Base-by-base conservation (phyloP, 306 rosid genomes). In the Cicer yamashitae region DNA sequence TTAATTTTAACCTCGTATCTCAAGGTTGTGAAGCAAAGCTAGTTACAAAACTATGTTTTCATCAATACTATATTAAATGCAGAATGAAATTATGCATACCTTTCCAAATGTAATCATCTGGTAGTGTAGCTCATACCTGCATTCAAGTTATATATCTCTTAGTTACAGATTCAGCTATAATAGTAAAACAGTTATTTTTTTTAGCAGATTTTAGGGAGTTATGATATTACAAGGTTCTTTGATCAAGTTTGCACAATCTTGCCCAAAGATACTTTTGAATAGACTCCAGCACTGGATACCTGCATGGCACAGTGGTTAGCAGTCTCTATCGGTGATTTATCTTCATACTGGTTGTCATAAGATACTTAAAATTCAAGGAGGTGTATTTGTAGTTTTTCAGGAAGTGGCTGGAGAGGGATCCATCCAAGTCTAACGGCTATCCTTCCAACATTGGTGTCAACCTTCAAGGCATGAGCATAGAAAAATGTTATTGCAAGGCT, bases 371-470 rank as follows among this genome's bases (percentile, higher is more conserved):
- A 38, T 84, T 94, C 93, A 63, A 94, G 93, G 73, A 90, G 96
- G 82, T 91, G 98, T 70, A 94, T 47, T 43, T 94, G 98, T 64
- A 94, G 89, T 38, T 90, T 68, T 86, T 91, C 98, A 6, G 98
- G 98, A 76, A 94, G 88, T 20, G 98, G 97, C 77, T 85, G 94
- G 79, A 94, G 91, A 51, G 98, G 98, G 47, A 94, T 96, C 98
- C 98, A 94, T 74, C 98, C 97, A 30, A 94, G 96, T 77, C 98
- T 86, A 73, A 94, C 98, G 7, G 97, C 98, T 82, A 94, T 91
- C 80, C 97, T 90, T 89, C 97, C 98, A 51, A 94, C 98, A 79
- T 94, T 94, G 81, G 97, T 94, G 82, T 94, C 98, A 84, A 94
- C 98, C 98, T 94, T 80, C 58, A 67, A 53, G 43, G 58, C 60